Conservation (phyloP, 2,329 filamentous ascomycete species). For the Fusarium liriodendri region DNA sequence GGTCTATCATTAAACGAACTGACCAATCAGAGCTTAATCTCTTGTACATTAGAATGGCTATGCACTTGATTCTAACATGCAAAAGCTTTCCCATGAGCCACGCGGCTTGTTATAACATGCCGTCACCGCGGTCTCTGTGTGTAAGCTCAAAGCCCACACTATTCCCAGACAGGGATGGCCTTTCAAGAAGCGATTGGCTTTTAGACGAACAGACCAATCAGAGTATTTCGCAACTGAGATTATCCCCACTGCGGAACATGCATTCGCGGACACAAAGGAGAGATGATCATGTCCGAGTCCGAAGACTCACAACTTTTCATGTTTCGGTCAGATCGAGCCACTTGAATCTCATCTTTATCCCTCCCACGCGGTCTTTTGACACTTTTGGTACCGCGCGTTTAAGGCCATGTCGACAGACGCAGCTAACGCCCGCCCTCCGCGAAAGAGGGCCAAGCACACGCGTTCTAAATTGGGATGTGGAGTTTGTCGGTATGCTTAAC, state of each 20-base stretch:
- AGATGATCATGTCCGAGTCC: neutral
- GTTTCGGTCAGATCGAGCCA: neutral
- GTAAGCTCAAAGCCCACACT: neutral
- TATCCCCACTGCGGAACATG: conserved; percentile 1
- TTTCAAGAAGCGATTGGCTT: conserved; percentile 9
- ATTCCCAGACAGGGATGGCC: neutral
- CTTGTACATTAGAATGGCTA: neutral
- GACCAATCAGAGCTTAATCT: neutral
- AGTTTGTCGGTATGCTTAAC: conserved; percentile 31
- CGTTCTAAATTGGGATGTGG: conserved; percentile 33
- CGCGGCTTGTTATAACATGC: neutral
- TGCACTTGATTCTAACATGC: neutral
- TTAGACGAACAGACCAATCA: conserved; percentile 33
- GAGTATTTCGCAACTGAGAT: no score
- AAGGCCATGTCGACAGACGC: neutral
- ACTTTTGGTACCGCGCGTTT: neutral
- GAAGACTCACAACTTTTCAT: neutral
- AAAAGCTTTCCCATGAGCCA: neutral
- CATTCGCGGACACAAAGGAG: neutral
- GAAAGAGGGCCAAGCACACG: conserved; percentile 33
- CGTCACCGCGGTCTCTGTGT: neutral
- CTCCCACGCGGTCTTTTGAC: neutral
- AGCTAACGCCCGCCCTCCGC: conserved; percentile 2
- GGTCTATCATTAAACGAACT: conserved; percentile 8
- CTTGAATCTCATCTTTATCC: neutral